Conservation (phyloP, 2,329 filamentous ascomycete genomes). For the Xylariaceae sp. region DNA sequence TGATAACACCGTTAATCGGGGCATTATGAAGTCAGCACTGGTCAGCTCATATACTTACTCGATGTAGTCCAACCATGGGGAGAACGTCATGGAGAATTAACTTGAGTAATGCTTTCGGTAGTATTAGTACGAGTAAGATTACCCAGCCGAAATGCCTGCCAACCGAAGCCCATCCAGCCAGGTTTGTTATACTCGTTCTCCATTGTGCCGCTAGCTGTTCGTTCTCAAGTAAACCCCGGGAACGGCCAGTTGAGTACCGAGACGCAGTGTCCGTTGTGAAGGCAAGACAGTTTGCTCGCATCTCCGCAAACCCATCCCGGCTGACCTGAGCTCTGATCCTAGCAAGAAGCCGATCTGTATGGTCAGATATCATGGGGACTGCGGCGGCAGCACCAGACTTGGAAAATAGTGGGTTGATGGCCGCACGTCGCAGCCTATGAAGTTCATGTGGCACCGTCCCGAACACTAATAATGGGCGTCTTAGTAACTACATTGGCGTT, state of each 20-base stretch:
- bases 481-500: no score
- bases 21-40: no score
- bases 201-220: neutral
- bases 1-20: neutral
- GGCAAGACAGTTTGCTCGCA: constrained; percentile 2
- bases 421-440: constrained; percentile 1
- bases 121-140: neutral
- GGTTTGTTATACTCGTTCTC: neutral
- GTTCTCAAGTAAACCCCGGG: constrained; percentile 2
- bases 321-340: neutral
- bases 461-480: no score
- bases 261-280: constrained; percentile 5
- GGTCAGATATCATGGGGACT: constrained; percentile 3
- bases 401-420: constrained; percentile 6
- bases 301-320: constrained; percentile 7
- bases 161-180: constrained; percentile 1
- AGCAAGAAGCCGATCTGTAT: neutral
- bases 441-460: constrained; percentile 5
- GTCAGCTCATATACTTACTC: neutral
- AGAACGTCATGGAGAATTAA: neutral
- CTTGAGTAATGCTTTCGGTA: neutral
- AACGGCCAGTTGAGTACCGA: neutral
- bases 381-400: constrained; percentile 4
- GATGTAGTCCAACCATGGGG: neutral
- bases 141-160: constrained; percentile 12